phyloP scores from a whole-genome alignment of 2,329 filamentous ascomycete genomes.

The Myriosclerotinia curreyana region DNA sequence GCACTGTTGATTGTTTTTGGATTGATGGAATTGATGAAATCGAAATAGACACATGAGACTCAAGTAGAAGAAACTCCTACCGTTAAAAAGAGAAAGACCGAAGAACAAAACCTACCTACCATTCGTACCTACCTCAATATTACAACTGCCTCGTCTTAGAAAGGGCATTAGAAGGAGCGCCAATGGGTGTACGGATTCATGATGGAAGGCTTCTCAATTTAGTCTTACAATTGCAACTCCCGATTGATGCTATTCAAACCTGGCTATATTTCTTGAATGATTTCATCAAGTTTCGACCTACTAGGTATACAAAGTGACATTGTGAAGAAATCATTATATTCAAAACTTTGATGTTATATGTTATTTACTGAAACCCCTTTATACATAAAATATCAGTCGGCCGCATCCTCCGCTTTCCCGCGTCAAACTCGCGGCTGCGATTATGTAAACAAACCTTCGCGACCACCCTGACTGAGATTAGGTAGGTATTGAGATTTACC shows the following conservation, averaged over 20 bases:
- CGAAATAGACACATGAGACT: neutral
- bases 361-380: too few species aligned
- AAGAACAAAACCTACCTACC: neutral
- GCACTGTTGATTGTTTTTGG: neutral
- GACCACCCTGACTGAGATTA: conserved; percentile 1
- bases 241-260: too few species aligned
- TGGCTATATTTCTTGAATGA: too few species aligned
- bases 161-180: neutral
- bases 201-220: too few species aligned
- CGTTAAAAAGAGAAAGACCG: neutral
- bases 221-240: too few species aligned
- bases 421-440: neutral
- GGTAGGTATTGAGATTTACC: conserved; percentile 7
- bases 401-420: neutral
- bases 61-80: neutral
- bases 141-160: neutral
- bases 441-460: conserved; percentile 16
- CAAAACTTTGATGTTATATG: too few species aligned
- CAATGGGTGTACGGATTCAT: too few species aligned
- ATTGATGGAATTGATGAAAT: neutral
- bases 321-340: too few species aligned
- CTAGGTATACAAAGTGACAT: too few species aligned
- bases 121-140: conserved; percentile 8
- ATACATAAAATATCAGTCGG: neutral
- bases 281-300: too few species aligned